Evolutionary conservation across 495 filamentous ascomycete species (phyloP), one percentile per base, ranked within the genome.

Genomic region (Annulohypoxylon bovei): DNA sequence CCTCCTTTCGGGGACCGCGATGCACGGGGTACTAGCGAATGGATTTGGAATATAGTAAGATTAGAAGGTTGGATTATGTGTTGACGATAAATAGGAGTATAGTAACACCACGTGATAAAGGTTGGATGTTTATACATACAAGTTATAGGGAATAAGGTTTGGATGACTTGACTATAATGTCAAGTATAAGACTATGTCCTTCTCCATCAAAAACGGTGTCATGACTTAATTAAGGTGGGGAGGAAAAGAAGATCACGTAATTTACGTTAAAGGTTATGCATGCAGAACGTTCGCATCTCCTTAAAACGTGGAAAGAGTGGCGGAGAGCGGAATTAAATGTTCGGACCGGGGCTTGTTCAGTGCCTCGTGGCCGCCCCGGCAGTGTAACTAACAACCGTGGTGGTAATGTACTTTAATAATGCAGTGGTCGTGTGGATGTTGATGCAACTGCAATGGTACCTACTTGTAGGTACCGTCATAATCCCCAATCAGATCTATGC

Each of bases 341-440:
- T 50, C 22, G 57, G 50, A 57, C 68, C 32, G 25, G 53, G 64
- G 59, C 28, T 61, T 49, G 54, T 40, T 71, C 33, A 59, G 60
- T 68, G 65, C 70, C 70, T 72, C 70, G 70, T 72, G 70, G 70
- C 65, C 70, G 70, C 70, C 65, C 42, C 70, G 65, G 70, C 65
- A 72, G 70, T 72, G 70, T 72, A 65, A 72, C 70, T 72, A 65
- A 49, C 37, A 62, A 67, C 57, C 53, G 59, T 50, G 52, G 57
- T 57, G 59, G 59, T 58, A 52, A 60, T 66, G 32, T 33, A 30
- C 16, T 35, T 44, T 52, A 62, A 49, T 42, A 63, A 60, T 60
- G 69, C 63, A 62, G 46, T 67, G 52, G 52, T 71, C 58, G 62
- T 71, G 68, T 62, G 57, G 42, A 67, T 72, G 58, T 39, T 27